Conservation (phyloP, 768 basidiomycete genomes). For the Mycena floridula region DNA sequence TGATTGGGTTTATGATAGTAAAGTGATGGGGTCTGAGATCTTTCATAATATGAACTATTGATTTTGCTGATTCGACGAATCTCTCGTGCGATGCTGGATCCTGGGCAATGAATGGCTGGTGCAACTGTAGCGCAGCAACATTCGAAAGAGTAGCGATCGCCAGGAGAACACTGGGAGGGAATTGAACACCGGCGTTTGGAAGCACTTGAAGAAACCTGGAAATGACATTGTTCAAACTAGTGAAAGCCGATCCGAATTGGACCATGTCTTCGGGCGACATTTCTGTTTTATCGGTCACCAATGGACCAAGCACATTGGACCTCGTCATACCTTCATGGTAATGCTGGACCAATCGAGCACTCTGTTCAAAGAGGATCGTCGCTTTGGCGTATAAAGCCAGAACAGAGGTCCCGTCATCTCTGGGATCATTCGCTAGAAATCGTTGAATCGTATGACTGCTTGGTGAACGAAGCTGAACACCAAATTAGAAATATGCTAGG, state of each 20-base stretch:
- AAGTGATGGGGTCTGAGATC: slow-evolving; percentile 4
- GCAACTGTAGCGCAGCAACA: slow-evolving; percentile 26
- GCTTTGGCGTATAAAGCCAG: slow-evolving; percentile 23
- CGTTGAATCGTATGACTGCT: slow-evolving; percentile 19
- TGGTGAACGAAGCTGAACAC: too few species aligned
- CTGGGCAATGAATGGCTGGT: slow-evolving; percentile 13
- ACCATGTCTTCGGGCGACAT: neutral
- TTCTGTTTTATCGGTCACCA: slow-evolving; percentile 1
- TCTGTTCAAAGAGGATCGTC: slow-evolving; percentile 29
- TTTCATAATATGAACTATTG: slow-evolving; percentile 8
- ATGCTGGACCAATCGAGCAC: slow-evolving; percentile 10
- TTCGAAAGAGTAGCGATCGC: slow-evolving; percentile 26
- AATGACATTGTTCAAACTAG: slow-evolving; percentile 17
- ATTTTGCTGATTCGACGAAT: slow-evolving; percentile 7
- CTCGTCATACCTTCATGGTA: slow-evolving; percentile 14
- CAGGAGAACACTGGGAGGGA: slow-evolving; percentile 9
- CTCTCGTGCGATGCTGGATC: slow-evolving; percentile 5
- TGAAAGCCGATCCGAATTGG: slow-evolving; percentile 10
- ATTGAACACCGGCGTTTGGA: slow-evolving; percentile 14
- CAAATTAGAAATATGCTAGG: too few species aligned
- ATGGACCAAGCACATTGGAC: slow-evolving; percentile 1
- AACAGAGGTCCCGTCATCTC: slow-evolving; percentile 18
- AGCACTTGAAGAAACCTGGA: slow-evolving; percentile 16
- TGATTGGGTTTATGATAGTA: slow-evolving; percentile 12
- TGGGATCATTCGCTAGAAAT: slow-evolving; percentile 22